phyloP scores from a whole-genome alignment of 2,329 filamentous ascomycete species.

The Penicillium corylophilum region DNA sequence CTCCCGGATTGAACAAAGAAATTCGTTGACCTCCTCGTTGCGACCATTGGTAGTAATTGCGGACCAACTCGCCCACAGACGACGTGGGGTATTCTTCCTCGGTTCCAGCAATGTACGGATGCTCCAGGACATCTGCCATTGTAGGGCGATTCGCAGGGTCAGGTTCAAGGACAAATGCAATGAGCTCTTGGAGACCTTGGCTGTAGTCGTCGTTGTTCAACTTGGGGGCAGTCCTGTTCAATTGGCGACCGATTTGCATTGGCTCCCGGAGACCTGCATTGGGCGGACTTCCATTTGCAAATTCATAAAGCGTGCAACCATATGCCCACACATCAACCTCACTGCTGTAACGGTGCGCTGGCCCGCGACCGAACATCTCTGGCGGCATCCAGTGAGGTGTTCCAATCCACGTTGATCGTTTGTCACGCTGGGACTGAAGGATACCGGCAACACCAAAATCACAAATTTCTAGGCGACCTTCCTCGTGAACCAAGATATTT shows the following conservation, averaged over 20 bases:
- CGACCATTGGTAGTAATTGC: slow-evolving; percentile 51
- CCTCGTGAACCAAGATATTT: slow-evolving; percentile 64
- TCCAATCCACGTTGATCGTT: slow-evolving; percentile 64
- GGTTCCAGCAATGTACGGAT: slow-evolving; percentile 45
- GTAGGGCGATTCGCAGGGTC: slow-evolving; percentile 47
- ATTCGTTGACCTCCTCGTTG: slow-evolving; percentile 49
- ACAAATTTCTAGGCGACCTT: slow-evolving; percentile 62
- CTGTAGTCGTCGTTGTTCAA: slow-evolving; percentile 46
- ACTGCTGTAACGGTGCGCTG: slow-evolving; percentile 48
- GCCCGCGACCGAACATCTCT: slow-evolving; percentile 51
- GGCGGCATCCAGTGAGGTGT: slow-evolving; percentile 68
- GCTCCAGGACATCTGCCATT: slow-evolving; percentile 48
- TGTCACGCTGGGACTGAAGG: slow-evolving; percentile 59
- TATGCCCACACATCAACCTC: slow-evolving; percentile 55
- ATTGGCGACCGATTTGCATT: slow-evolving; percentile 47
- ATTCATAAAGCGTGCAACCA: slow-evolving; percentile 51
- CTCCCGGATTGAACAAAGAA: slow-evolving; percentile 61
- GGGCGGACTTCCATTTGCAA: slow-evolving; percentile 50
- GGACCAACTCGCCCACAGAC: slow-evolving; percentile 46
- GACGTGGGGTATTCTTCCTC: slow-evolving; percentile 46
- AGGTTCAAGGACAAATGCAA: slow-evolving; percentile 45
- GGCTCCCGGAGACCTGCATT: slow-evolving; percentile 49
- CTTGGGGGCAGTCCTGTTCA: slow-evolving; percentile 44
- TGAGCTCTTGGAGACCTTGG: slow-evolving; percentile 46
- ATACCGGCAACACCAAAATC: slow-evolving; percentile 67